Conservation (phyloP, 305 asterid genomes). For the Fraxinus angustifolia region DNA sequence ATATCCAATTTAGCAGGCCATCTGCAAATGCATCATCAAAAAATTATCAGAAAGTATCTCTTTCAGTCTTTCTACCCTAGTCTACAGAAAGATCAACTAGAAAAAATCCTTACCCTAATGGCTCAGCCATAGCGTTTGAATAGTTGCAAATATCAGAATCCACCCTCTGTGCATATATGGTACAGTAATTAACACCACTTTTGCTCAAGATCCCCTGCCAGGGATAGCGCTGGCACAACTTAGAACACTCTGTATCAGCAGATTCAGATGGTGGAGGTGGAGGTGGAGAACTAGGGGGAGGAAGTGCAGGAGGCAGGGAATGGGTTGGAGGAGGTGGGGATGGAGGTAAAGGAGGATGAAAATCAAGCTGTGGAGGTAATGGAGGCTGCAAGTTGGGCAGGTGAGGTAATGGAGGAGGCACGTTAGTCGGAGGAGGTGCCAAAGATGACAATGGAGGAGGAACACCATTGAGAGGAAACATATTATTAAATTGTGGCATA, state of each 20-base stretch:
- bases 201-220: slow-evolving; percentile 94
- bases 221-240: slow-evolving; percentile 31
- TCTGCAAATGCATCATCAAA: slow-evolving; percentile 47
- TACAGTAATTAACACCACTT: slow-evolving; percentile 81
- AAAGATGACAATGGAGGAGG: slow-evolving; percentile 63
- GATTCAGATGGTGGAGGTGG: slow-evolving; percentile 56
- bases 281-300: slow-evolving; percentile 67
- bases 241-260: slow-evolving; percentile 36
- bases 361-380: slow-evolving; percentile 37
- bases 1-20: slow-evolving; percentile 92
- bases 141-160: slow-evolving; percentile 83
- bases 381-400: slow-evolving; percentile 43
- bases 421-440: slow-evolving; percentile 52
- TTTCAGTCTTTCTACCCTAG: background rate
- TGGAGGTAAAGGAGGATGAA: slow-evolving; percentile 45
- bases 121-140: slow-evolving; percentile 64
- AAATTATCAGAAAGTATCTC: slow-evolving; percentile 12
- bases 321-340: slow-evolving; percentile 48
- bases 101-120: slow-evolving; percentile 58
- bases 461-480: slow-evolving; percentile 51
- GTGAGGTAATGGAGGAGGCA: slow-evolving; percentile 46
- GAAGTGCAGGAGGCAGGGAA: slow-evolving; percentile 53
- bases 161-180: slow-evolving; percentile 68
- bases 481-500: slow-evolving; percentile 56
- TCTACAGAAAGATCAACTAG: slow-evolving; percentile 16